These are phyloP conservation scores for Salix exigua DNA, from an alignment of 345 rosid genomes.

Conservation along the genomic window DNA sequence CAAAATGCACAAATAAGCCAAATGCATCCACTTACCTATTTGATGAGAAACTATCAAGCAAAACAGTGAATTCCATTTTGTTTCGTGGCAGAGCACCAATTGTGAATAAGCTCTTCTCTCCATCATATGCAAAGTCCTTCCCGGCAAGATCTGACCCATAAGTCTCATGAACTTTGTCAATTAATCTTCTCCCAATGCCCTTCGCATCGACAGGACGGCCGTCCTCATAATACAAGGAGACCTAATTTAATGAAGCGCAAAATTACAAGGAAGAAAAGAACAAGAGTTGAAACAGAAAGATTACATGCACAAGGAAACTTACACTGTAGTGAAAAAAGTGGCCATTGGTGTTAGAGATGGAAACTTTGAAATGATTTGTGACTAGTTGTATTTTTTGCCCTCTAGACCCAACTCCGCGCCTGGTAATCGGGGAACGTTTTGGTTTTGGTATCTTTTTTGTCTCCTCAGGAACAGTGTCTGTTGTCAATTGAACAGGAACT, in stretches of 20 bases:
- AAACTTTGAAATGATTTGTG: constrained; percentile 25
- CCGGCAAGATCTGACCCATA: constrained; percentile 20
- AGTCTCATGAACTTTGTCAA: constrained; percentile 24
- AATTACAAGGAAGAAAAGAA: neutral
- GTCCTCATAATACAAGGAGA: constrained; percentile 16
- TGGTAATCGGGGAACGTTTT: constrained; percentile 13
- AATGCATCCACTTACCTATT: constrained; percentile 7
- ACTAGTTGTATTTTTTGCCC: constrained; percentile 20
- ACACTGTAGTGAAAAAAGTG: constrained; percentile 23
- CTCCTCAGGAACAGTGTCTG: neutral
- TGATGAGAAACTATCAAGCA: constrained; percentile 18
- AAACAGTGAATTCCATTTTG: constrained; percentile 28
- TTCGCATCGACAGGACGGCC: constrained; percentile 18
- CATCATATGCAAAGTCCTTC: constrained; percentile 30
- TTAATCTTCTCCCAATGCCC: constrained; percentile 20
- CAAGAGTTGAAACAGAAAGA: neutral
- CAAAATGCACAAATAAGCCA: neutral
- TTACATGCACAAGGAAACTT: neutral
- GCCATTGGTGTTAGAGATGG: neutral
- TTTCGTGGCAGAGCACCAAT: constrained; percentile 16
- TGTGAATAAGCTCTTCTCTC: constrained; percentile 25
- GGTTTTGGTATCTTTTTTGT: constrained; percentile 1
- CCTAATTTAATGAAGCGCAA: constrained; percentile 7
- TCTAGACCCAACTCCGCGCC: constrained; percentile 20
- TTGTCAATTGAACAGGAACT: constrained; percentile 7